Base-by-base conservation (phyloP, 371 early-diverging fungal genomes). In the Phascolomyces articulosus region DNA sequence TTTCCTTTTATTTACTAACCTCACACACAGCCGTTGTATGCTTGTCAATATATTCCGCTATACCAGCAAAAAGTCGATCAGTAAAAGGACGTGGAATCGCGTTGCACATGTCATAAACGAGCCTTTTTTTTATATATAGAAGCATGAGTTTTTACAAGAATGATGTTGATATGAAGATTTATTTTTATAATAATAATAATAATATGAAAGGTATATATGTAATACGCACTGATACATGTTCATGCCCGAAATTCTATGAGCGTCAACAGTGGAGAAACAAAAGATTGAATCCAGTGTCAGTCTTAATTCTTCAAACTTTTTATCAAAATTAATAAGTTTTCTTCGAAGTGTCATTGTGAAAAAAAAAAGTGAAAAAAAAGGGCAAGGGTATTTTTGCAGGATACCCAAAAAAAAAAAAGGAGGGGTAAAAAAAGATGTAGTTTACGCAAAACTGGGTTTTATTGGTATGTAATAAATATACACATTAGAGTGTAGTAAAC, bases 1-100 rank as follows among this genome's bases (percentile, higher is more conserved):
- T 9, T 34, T 34, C 0, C 6, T 34, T 31, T 20, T 15, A 59
- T 41, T 40, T 40, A 18, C 67, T 55, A 82, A 88, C 90, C 83
- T 77, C 75, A 68, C 85, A 76, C 28, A 88, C 73, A 28, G 73
- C 77, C 15, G 70, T 58, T 16, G 89, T 83, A 63, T 88, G 89
- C 23, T 78, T 77, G 29, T 84, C 82, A 40, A 92, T 62, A 64
- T 88, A 92, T 24, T 90, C 85, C 16, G 90, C 88, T 23, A 94
- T 84, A 31, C 87, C 80, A 38, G 80, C 80, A 69, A 92, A 93
- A 11, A 93, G 81, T 62, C 66, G 71, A 44, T 93, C 92, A 3
- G 86, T 83, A 69, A 86, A 84, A 3, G 94, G 88, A 34, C 83
- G 83, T 40, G 95, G 95, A 29, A 80, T 71, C 40, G 94, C 90